Evolutionary conservation across 2,329 filamentous ascomycete genomes (phyloP), one percentile per base, ranked within the genome.

Genomic region (Tolypocladium ophioglossoides): DNA sequence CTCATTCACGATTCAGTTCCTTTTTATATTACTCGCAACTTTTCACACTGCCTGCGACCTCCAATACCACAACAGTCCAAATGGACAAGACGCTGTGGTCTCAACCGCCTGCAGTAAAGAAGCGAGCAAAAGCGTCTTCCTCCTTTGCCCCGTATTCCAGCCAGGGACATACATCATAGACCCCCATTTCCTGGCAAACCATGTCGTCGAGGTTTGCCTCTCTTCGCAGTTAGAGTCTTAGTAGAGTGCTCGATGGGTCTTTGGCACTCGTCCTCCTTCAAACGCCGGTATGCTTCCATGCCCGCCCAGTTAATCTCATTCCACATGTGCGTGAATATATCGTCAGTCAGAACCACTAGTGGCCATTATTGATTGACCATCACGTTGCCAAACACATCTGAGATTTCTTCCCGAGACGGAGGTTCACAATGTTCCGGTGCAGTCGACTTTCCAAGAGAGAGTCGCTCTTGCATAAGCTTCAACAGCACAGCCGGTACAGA

Each of bases 391-490:
- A 83, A 83, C 32, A 74, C 70, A 55, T 82, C 76, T 18, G 76
- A 75, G 54, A 82, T 82, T 50, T 83, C 77, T 22, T 71, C 67
- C 52, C 69, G 70, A 8, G 75, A 74, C 9, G 74, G 76, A 3
- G 64, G 63, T 44, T 73, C 69, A 9, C 69, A 62, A 35, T 67
- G 59, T 39, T 78, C 74, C 10, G 68, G 65, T 18, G 62, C 56
- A 30, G 70, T 74, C 34, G 75, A 73, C 27, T 71, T 62, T 6
- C 83, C 83, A 9, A 70, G 67, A 9, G 86, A 78, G 50, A 97
- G 76, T 57, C 87, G 82, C 59, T 92, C 88, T 66, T 95, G 87
- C 90, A 99, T 95, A 55, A 88, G 74, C 69, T 89, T 91, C 64
- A 94, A 75, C 54, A 99, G 69, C 22, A 92, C 78, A 2, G 82